phyloP scores from a whole-genome alignment of 306 rosid species.

The Pterocarpus santalinus region DNA sequence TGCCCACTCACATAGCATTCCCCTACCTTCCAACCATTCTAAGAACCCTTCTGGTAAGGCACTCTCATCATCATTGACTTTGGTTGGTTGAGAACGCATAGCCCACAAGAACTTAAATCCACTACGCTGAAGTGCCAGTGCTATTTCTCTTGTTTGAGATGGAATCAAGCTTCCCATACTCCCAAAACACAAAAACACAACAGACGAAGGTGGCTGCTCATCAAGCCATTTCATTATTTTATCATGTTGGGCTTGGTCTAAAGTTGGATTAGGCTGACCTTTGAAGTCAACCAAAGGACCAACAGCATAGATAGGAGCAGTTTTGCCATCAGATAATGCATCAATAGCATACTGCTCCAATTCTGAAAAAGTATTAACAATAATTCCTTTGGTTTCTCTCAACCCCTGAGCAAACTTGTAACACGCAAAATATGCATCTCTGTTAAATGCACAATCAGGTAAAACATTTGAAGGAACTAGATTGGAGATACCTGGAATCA shows the following conservation, averaged over 20 bases:
- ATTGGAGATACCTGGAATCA: constrained; percentile 55
- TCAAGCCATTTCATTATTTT: constrained; percentile 66
- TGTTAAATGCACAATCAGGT: constrained; percentile 47
- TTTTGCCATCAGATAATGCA: constrained; percentile 44
- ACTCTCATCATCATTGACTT: constrained; percentile 30
- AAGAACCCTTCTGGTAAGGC: constrained; percentile 68
- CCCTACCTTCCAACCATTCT: constrained; percentile 60
- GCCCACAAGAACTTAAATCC: constrained; percentile 73
- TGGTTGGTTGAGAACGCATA: constrained; percentile 41
- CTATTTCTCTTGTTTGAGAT: constrained; percentile 69
- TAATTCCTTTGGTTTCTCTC: constrained; percentile 61
- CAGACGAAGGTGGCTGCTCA: constrained; percentile 57
- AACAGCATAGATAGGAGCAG: constrained; percentile 67
- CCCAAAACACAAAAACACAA: constrained; percentile 73
- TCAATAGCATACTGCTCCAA: constrained; percentile 54
- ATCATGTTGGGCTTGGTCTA: constrained; percentile 54
- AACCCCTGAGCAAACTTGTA: constrained; percentile 52
- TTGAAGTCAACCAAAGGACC: constrained; percentile 64
- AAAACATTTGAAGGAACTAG: constrained; percentile 56
- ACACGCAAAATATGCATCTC: constrained; percentile 57
- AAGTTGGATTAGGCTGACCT: constrained; percentile 39
- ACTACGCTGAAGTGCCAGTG: constrained; percentile 56
- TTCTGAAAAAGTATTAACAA: constrained; percentile 63
- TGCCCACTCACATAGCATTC: constrained; percentile 69
- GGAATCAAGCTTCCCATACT: constrained; percentile 64